Evolutionary conservation across 148 eudicot genomes (phyloP), one percentile per base, ranked within the genome.

Genomic region (Rhododendron molle): DNA sequence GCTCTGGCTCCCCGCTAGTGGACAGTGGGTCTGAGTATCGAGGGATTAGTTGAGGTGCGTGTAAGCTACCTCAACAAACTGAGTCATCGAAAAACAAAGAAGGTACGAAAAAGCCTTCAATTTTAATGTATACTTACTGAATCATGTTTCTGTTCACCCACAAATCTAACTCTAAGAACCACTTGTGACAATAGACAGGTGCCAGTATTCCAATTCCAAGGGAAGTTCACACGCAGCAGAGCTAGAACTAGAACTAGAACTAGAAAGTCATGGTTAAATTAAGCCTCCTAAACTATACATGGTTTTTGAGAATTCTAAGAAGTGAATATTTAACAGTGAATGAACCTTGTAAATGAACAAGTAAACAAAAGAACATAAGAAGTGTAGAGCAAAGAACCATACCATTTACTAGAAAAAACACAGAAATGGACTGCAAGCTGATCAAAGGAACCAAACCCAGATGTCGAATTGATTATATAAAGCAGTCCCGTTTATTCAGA

Each of bases 371-470:
- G 30, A 9, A 65, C 16, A 71, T 30, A 13, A 71, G 28, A 71
- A 71, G 7, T 14, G 20, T 69, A 28, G 36, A 69, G 74, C 16
- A 69, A 26, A 69, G 74, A 71, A 71, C 76, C 14, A 11, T 30
- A 69, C 38, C 36, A 30, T 23, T 23, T 65, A 21, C 2, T 23
- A 21, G 0, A 62, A 8, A 62, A 0, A 65, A 65, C 2, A n/a
- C 30, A 21, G 26, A 54, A 49, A 80, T n/a, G 16, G 83, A 32
- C 44, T 10, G 47, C 38, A 83, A 40, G 38, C 60, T 40, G 78
- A 81, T 36, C 38, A 72, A 86, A 77, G 16, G 52, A 85, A 84
- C 60, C 46, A 86, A 83, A 88, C 86, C 85, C 88, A 86, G 86
- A 86, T 80, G 69, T 46, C 2, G 36, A 89, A 84, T 65, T 21